Evolutionary conservation across 306 rosid genomes (phyloP).

Genomic region (Ziziphus jujuba): DNA sequence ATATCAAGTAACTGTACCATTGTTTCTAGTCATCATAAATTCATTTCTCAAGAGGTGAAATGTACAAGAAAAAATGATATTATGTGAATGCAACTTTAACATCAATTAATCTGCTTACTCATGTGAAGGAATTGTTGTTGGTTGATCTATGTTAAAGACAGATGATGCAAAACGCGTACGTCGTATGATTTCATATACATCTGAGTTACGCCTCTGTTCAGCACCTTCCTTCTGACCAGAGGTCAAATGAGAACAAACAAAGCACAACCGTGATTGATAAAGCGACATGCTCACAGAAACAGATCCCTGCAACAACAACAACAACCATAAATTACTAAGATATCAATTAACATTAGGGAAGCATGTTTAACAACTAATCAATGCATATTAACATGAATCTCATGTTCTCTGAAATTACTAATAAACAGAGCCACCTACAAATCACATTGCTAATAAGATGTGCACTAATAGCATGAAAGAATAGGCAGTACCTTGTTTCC

Average conservation of each 20-base stretch:
- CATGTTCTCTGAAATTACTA: slow-evolving; percentile 9
- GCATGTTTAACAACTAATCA: slow-evolving; percentile 20
- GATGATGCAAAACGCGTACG: slow-evolving; percentile 85
- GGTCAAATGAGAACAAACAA: slow-evolving; percentile 92
- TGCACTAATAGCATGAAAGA: slow-evolving; percentile 16
- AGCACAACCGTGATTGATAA: slow-evolving; percentile 85
- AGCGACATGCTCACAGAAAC: slow-evolving; percentile 94
- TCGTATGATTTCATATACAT: slow-evolving; percentile 73
- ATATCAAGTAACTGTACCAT: no score
- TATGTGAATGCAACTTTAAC: no score
- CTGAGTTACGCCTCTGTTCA: slow-evolving; percentile 77
- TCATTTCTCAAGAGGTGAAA: no score
- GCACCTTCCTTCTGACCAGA: slow-evolving; percentile 94
- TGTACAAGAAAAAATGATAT: no score
- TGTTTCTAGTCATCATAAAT: no score
- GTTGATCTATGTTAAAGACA: slow-evolving; percentile 70
- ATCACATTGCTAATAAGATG: background rate
- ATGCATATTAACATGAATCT: slow-evolving; percentile 1
- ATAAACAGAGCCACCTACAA: slow-evolving; percentile 11
- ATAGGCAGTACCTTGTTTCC: slow-evolving; percentile 82
- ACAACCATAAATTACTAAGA: slow-evolving; percentile 24
- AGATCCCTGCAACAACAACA: slow-evolving; percentile 76
- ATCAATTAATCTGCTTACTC: slow-evolving; percentile 58
- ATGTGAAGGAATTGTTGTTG: slow-evolving; percentile 79
- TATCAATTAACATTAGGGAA: slow-evolving; percentile 15